Conservation (phyloP, 148 eudicot genomes). For the Simmondsia chinensis region DNA sequence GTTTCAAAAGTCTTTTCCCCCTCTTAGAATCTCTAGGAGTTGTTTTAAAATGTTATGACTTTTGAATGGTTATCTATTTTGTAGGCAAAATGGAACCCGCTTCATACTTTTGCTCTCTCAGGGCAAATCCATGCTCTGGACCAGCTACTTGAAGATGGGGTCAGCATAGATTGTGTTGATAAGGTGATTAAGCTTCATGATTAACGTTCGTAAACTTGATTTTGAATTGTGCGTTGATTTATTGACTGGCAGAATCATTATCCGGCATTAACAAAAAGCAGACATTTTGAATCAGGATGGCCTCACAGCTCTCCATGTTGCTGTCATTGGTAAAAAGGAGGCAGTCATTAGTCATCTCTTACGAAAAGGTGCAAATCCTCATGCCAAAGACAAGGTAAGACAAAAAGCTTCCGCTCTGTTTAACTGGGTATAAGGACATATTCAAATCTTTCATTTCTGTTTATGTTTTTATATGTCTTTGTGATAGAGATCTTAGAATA, state of each 20-base stretch:
- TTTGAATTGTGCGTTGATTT: too few species aligned
- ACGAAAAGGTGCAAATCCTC: constrained; percentile 86
- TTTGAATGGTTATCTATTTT: not conserved
- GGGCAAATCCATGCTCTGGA: constrained; percentile 84
- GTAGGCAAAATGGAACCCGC: constrained; percentile 78
- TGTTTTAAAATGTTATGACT: constrained; percentile 3
- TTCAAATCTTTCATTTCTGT: too few species aligned
- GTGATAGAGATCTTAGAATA: too few species aligned
- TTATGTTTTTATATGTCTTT: too few species aligned
- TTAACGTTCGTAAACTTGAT: too few species aligned
- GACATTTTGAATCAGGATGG: constrained; percentile 51
- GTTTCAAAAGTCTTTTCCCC: too few species aligned
- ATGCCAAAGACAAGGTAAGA: constrained; percentile 58
- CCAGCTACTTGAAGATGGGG: constrained; percentile 53
- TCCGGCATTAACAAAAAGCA: constrained; percentile 5
- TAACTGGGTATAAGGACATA: too few species aligned
- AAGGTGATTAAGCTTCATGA: too few species aligned
- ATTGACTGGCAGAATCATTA: not conserved
- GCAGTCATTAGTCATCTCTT: constrained; percentile 88
- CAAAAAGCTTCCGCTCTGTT: too few species aligned
- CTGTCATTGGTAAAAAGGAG: constrained; percentile 83
- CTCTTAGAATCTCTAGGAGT: not conserved
- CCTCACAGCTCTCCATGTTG: constrained; percentile 71
- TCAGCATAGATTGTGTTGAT: constrained; percentile 49
- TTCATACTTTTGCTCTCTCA: constrained; percentile 75